Conservation (phyloP, 1,139 yeast genomes). For the Saccharomyces pastorianus region DNA sequence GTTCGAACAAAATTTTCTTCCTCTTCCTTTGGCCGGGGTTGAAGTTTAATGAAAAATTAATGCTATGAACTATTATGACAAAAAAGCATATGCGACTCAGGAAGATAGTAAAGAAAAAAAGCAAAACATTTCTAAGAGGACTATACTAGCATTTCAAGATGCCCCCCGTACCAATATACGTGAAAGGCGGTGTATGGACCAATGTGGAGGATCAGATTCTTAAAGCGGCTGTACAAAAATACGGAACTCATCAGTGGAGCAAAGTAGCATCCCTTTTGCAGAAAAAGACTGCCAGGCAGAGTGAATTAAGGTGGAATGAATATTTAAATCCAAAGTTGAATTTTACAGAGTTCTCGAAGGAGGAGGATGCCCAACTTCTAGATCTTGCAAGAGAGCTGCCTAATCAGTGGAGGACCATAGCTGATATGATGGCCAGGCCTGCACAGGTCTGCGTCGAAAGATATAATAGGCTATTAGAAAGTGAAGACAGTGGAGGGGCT, state of each 20-base stretch:
- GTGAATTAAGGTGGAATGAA: constrained; percentile 89
- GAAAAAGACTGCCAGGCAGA: constrained; percentile 83
- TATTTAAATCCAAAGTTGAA: constrained; percentile 71
- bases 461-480: constrained; percentile 68
- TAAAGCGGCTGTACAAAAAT: constrained; percentile 84
- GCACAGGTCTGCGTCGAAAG: constrained; percentile 86
- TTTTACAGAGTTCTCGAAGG: constrained; percentile 59
- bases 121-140: not conserved
- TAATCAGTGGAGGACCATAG: constrained; percentile 90
- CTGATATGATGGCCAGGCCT: constrained; percentile 72
- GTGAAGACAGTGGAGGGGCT: constrained; percentile 41
- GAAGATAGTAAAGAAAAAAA: not conserved
- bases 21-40: not conserved
- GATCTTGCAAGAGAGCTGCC: constrained; percentile 66
- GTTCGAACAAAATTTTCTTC: not conserved
- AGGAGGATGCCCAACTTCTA: constrained; percentile 69
- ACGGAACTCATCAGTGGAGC: constrained; percentile 92
- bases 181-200: constrained; percentile 88
- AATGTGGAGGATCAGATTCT: constrained; percentile 84
- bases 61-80: not conserved
- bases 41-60: not conserved
- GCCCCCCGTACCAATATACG: constrained; percentile 47
- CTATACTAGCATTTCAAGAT: not conserved
- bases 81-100: not conserved
- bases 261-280: constrained; percentile 81